Evolutionary conservation across 345 rosid genomes (phyloP).

Genomic region (Ailanthus altissimus): DNA sequence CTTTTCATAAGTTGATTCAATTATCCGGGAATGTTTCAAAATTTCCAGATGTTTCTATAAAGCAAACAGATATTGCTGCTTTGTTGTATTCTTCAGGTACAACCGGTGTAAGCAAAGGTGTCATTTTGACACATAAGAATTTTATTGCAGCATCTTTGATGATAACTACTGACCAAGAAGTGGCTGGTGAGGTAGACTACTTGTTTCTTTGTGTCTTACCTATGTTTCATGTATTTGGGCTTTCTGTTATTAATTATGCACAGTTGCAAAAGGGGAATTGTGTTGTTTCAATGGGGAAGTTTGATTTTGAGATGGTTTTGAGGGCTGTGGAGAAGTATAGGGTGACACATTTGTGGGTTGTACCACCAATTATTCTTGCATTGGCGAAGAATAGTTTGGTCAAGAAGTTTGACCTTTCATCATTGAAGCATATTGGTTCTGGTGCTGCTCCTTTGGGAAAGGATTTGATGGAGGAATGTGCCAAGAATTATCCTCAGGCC

Average conservation of each 20-base stretch:
- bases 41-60: slow-evolving; percentile 43
- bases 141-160: slow-evolving; percentile 68
- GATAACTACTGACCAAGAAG: slow-evolving; percentile 49
- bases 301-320: slow-evolving; percentile 59
- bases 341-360: slow-evolving; percentile 77
- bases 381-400: slow-evolving; percentile 65
- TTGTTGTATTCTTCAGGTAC: slow-evolving; percentile 92
- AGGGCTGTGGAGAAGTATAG: slow-evolving; percentile 57
- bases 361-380: slow-evolving; percentile 83
- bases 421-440: slow-evolving; percentile 66
- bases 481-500: slow-evolving; percentile 60
- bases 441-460: slow-evolving; percentile 93
- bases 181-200: slow-evolving; percentile 48
- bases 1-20: slow-evolving; percentile 51
- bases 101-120: slow-evolving; percentile 86
- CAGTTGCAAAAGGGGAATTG: slow-evolving; percentile 69
- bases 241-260: slow-evolving; percentile 44
- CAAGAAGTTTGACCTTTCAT: slow-evolving; percentile 65
- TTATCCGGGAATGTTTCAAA: slow-evolving; percentile 45
- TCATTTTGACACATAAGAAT: slow-evolving; percentile 72
- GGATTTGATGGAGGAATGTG: slow-evolving; percentile 82
- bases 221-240: slow-evolving; percentile 90
- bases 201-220: slow-evolving; percentile 73
- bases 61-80: slow-evolving; percentile 65
- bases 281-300: slow-evolving; percentile 64